Conservation (phyloP, 2,329 filamentous ascomycete species). For the Drechmeria coniospora region DNA sequence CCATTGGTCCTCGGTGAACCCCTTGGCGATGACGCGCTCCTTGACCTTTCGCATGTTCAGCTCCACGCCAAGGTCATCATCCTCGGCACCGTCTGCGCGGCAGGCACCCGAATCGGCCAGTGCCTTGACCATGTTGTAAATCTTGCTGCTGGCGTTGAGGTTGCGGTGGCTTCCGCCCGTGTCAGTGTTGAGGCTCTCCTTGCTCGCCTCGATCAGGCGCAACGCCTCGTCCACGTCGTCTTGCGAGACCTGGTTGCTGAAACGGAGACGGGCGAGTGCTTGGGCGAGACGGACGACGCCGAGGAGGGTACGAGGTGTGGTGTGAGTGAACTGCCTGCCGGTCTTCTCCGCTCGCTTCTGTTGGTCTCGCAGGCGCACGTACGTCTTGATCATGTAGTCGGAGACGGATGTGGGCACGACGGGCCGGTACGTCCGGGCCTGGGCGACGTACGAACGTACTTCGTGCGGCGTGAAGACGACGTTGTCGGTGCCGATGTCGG, state of each 20-base stretch:
- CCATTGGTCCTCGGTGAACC: conserved; percentile 92
- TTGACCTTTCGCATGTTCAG: conserved; percentile 78
- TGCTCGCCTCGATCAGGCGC: conserved; percentile 80
- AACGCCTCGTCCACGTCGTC: conserved; percentile 95
- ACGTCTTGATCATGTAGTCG: conserved; percentile 94
- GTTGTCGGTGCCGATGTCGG: conserved; percentile 45
- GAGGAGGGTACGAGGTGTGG: conserved; percentile 82
- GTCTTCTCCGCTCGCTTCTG: conserved; percentile 83
- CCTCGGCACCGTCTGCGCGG: conserved; percentile 49
- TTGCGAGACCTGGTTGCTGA: conserved; percentile 67
- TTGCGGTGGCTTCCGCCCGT: conserved; percentile 43
- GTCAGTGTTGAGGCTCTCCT: conserved; percentile 74
- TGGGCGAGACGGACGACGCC: conserved; percentile 88
- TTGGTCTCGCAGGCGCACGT: conserved; percentile 83
- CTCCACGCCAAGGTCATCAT: conserved; percentile 42
- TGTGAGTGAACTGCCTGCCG: conserved; percentile 88
- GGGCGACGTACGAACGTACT: conserved; percentile 89
- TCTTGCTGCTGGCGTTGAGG: conserved; percentile 71
- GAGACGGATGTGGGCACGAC: conserved; percentile 71
- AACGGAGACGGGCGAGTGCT: conserved; percentile 80
- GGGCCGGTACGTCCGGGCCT: conserved; percentile 78
- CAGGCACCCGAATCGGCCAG: conserved; percentile 80
- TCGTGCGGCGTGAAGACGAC: conserved; percentile 85
- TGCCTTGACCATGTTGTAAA: conserved; percentile 85
- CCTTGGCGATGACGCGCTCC: conserved; percentile 86